Evolutionary conservation across 805 yeast species (phyloP).

Genomic region (Cyberlindnera petersonii): DNA sequence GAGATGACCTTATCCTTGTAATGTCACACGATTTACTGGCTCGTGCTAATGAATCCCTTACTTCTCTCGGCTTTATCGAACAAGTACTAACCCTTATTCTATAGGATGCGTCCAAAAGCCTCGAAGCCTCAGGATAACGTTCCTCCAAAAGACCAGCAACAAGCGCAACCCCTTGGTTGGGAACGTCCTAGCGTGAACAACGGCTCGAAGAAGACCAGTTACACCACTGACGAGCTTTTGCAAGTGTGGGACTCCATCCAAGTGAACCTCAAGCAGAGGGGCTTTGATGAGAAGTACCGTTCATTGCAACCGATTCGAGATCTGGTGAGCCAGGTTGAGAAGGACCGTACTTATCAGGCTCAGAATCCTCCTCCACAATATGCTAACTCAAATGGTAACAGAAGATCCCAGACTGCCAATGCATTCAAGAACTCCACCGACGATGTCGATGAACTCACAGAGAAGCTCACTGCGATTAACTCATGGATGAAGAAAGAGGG

Average conservation of each 20-base stretch:
- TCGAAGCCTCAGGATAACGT: slow-evolving; percentile 8
- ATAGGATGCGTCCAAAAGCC: slow-evolving; percentile 33
- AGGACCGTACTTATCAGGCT: slow-evolving; percentile 19
- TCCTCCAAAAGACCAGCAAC: neutral
- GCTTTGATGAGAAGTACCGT: slow-evolving; percentile 30
- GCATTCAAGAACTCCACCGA: no score
- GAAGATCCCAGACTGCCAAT: neutral
- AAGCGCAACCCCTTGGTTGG: no score
- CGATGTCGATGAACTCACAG: no score
- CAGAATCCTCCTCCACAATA: slow-evolving; percentile 4
- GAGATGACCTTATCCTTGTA: neutral
- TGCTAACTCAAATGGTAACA: no score
- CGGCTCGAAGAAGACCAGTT: slow-evolving; percentile 27
- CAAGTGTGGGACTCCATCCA: slow-evolving; percentile 44
- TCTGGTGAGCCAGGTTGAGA: slow-evolving; percentile 21
- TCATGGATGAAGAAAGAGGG: slow-evolving; percentile 23
- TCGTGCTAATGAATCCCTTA: no score
- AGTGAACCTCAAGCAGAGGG: slow-evolving; percentile 28
- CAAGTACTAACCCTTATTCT: slow-evolving; percentile 1
- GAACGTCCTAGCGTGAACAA: no score
- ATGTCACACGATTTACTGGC: no score
- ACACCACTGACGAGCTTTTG: slow-evolving; percentile 50
- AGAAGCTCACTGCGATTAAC: slow-evolving; percentile 18
- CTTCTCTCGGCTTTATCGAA: no score
- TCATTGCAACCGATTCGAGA: slow-evolving; percentile 29